Conservation (phyloP, 2,329 filamentous ascomycete genomes). For the Didymella pinodella region DNA sequence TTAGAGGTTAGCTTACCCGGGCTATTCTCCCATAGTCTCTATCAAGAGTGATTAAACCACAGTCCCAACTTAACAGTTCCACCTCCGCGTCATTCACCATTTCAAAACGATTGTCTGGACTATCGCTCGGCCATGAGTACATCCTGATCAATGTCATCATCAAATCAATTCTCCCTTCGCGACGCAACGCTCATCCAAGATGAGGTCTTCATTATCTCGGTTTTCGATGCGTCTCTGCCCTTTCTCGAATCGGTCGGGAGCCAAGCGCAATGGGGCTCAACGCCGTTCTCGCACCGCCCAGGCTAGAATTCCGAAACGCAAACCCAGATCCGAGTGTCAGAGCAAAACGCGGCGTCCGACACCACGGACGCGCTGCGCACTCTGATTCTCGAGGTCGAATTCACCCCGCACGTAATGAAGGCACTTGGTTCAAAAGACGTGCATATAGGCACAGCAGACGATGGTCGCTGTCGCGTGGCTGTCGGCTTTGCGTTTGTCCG, state of each 20-base stretch:
- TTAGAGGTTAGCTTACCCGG: background rate
- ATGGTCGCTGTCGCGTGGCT: background rate
- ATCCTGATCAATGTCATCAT: background rate
- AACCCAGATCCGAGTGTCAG: background rate
- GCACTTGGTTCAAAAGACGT: background rate
- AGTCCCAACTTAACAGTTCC: background rate
- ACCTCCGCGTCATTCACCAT: too few species aligned
- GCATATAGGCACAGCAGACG: too few species aligned
- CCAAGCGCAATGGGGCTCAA: background rate
- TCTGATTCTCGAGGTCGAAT: background rate
- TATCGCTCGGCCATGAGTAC: too few species aligned
- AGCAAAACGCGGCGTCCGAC: background rate
- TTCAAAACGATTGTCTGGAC: too few species aligned
- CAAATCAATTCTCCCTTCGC: background rate
- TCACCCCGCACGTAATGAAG: background rate
- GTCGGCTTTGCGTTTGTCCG: background rate
- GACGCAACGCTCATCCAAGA: background rate
- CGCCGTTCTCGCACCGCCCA: background rate
- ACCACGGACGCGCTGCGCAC: background rate
- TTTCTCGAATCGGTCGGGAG: background rate
- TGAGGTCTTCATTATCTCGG: background rate
- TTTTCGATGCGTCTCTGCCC: background rate
- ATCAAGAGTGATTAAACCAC: too few species aligned
- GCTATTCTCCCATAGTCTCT: too few species aligned
- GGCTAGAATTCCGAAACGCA: background rate